Conservation (phyloP, 2,329 filamentous ascomycete genomes). For the Echinosphaeria canescens region DNA sequence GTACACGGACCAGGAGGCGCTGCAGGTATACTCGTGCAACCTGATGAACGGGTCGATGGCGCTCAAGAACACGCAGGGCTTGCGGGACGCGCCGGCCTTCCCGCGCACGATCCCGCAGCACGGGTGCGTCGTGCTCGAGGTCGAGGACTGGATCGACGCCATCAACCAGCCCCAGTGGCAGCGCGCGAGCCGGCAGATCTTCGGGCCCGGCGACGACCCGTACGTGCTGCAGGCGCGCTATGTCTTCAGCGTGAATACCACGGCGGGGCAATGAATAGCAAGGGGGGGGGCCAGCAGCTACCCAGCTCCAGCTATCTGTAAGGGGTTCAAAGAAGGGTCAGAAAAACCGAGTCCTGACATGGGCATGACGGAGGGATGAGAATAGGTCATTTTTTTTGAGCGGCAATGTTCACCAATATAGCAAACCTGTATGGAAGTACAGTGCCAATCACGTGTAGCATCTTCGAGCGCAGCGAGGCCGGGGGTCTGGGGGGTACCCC, state of each 20-base stretch:
- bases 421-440: no score
- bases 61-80: conserved; percentile 49
- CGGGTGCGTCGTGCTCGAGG: conserved; percentile 78
- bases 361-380: no score
- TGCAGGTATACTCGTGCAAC: conserved; percentile 76
- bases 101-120: conserved; percentile 48
- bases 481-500: no score
- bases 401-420: no score
- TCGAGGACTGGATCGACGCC: conserved; percentile 82
- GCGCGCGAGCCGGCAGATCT: conserved; percentile 38
- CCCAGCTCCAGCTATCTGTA: no score
- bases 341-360: no score
- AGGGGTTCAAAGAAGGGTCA: no score
- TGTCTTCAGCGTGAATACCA: conserved; percentile 27
- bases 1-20: conserved; percentile 63
- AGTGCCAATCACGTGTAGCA: no score
- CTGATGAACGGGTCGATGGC: conserved; percentile 50
- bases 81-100: conserved; percentile 27
- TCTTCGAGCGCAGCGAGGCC: no score
- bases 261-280: no score
- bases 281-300: no score
- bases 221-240: conserved; percentile 42
- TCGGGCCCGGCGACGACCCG: conserved; percentile 31
- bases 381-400: no score
- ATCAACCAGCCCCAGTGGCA: conserved; percentile 88